phyloP scores from a whole-genome alignment of 352 stramenopile genomes.

The Phytophthora fragariae region DNA sequence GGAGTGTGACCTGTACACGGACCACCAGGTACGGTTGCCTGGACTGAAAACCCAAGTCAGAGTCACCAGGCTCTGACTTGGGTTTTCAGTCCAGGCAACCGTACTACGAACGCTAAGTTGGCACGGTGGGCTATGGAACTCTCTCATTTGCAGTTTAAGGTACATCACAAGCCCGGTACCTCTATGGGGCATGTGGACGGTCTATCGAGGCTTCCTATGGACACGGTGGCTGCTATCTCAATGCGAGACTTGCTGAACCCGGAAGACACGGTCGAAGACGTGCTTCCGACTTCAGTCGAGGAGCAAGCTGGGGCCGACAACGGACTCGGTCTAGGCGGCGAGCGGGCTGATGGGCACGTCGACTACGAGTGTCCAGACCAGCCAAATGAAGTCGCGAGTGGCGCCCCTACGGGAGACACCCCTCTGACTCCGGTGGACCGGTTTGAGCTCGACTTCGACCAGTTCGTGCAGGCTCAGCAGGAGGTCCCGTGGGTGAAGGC shows the following conservation, averaged over 20 bases:
- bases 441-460: background rate
- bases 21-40: background rate
- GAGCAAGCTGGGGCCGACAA: background rate
- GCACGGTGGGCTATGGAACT: conserved; percentile 6
- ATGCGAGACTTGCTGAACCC: conserved; percentile 5
- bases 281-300: too few species aligned
- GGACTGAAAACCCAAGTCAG: background rate
- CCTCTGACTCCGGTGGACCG: background rate
- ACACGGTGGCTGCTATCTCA: background rate
- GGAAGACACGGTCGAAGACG: background rate
- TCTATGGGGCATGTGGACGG: conserved; percentile 13
- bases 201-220: background rate
- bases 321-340: background rate
- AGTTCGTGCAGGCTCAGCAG: background rate
- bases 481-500: conserved; percentile 5
- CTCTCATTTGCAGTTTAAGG: background rate
- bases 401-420: too few species aligned
- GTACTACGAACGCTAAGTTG: conserved; percentile 7
- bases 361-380: background rate
- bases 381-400: background rate
- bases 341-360: background rate
- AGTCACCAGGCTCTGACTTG: background rate
- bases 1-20: background rate
- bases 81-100: background rate
- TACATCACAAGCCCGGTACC: conserved; percentile 7